A percentile compares a stretch with the other conserved stretches of the same genome.
Conservation (phyloP, 345 rosid species). For the Eutrema heterophyllum region DNA sequence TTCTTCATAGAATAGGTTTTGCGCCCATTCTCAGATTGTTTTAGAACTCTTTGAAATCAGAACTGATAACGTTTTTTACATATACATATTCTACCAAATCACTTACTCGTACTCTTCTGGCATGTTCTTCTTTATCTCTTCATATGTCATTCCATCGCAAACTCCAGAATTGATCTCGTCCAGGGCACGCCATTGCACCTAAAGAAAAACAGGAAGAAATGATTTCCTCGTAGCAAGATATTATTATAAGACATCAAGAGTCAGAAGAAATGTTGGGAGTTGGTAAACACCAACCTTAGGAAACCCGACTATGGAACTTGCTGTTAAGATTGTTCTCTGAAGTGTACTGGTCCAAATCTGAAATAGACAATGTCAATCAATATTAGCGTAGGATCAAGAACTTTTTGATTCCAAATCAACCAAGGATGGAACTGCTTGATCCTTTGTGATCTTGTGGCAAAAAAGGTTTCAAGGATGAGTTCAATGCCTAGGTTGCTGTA, state of each 20-base stretch:
- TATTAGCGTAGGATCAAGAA: background rate
- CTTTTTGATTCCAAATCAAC: background rate
- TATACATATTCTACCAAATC: conserved; percentile 1
- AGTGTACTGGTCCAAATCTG: conserved; percentile 99
- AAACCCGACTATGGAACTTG: conserved; percentile 80
- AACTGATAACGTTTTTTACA: background rate
- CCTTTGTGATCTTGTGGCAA: background rate
- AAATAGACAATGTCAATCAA: conserved; percentile 1
- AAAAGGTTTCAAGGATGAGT: conserved; percentile 1
- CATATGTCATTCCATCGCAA: conserved; percentile 99
- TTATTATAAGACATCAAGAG: background rate
- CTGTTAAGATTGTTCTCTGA: conserved; percentile 85
- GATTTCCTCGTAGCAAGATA: background rate
- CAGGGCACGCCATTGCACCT: conserved; percentile 99
- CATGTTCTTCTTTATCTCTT: conserved; percentile 89
- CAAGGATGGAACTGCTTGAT: conserved; percentile 2
- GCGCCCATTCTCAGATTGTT: background rate
- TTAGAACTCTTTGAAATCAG: background rate
- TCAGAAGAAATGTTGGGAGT: background rate
- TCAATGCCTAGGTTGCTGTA: background rate
- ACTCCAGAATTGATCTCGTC: conserved; percentile 99
- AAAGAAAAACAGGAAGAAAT: conserved; percentile 5
- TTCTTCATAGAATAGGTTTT: background rate
- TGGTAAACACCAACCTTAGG: conserved; percentile 65
- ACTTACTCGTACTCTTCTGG: conserved; percentile 97